Base-by-base conservation (phyloP, 208 protist species). In the Strigomonas culicis region DNA sequence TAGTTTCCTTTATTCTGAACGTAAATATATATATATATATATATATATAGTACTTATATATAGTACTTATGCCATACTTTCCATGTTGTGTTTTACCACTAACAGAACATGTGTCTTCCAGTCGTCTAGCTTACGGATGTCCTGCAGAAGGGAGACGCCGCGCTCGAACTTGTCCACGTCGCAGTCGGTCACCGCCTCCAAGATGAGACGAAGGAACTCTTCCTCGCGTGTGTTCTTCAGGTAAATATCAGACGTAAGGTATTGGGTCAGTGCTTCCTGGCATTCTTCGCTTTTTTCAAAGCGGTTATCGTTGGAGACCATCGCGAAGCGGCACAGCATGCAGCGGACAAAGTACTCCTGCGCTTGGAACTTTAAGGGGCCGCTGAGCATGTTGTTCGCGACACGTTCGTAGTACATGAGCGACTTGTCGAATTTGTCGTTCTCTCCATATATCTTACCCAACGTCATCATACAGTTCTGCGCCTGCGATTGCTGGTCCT, bases 21-120 rank as follows among this genome's bases (percentile, higher is more conserved):
- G 56, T 46, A 61, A 47, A 4, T 44, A 39, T 59, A 59, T 30
- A 39, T 10, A n/a, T 13, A 66, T 17, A 32, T 4, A 58, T 30
- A 51, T 15, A 52, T 44, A 65, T 1, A 36, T 43, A 56, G 65
- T 31, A 50, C 6, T 55, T 1, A 55, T n/a, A 17, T 21, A 34
- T 28, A 43, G 6, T 46, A 41, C 59, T 82, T 60, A 92, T 58
- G 75, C 63, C 44, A 92, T 69, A 41, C 75, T 85, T 46, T 93
- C 82, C 72, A 96, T 86, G 68, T 96, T 94, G 59, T 90, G 69
- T 56, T 90, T 91, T 30, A 92, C 73, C 25, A 86, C 84, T 15
- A 96, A 77, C 52, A 96, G 63, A 34, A 90, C 77, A 59, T 93
- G 80, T 21, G 83, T 92, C 75, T 92, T 96, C 82, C 82, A 92